phyloP scores from a whole-genome alignment of 139 green algal genomes.

The Parachlorella kessleri region DNA sequence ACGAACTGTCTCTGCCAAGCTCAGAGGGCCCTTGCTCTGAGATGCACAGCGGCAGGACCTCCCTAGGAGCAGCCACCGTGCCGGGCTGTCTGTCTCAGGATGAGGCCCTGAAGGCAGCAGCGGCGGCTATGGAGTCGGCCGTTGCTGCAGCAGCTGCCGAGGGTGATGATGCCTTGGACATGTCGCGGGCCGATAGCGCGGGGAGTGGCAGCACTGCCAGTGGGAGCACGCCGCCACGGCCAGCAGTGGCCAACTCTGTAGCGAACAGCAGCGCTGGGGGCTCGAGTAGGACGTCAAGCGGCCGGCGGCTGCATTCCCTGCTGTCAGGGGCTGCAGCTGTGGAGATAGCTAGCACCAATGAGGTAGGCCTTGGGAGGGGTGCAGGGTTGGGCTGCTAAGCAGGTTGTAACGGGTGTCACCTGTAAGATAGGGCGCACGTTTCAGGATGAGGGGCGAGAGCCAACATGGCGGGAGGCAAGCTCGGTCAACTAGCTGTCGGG shows the following conservation, averaged over 20 bases:
- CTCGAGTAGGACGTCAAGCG: too few relatives aligned
- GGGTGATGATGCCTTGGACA: too few relatives aligned
- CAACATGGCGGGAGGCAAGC: too few relatives aligned
- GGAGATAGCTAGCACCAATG: neutral
- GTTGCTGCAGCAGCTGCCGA: neutral
- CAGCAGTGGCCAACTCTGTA: neutral
- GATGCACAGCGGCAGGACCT: neutral
- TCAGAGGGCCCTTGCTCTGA: neutral
- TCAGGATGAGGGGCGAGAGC: too few relatives aligned
- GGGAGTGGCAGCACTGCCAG: neutral
- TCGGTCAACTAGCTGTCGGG: too few relatives aligned
- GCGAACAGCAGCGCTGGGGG: too few relatives aligned
- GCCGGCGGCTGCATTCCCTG: neutral
- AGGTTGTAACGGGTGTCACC: too few relatives aligned
- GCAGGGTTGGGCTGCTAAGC: too few relatives aligned
- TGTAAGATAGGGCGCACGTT: too few relatives aligned
- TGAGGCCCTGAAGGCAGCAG: neutral
- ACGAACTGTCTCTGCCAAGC: neutral
- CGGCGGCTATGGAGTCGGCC: neutral
- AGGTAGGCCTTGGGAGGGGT: neutral
- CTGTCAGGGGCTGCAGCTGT: slow-evolving; percentile 1
- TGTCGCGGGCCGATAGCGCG: neutral
- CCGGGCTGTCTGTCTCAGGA: neutral
- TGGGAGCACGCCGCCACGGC: too few relatives aligned
- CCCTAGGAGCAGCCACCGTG: neutral